Conservation (phyloP, 805 yeast genomes). For the Myxozyma nipponensis region DNA sequence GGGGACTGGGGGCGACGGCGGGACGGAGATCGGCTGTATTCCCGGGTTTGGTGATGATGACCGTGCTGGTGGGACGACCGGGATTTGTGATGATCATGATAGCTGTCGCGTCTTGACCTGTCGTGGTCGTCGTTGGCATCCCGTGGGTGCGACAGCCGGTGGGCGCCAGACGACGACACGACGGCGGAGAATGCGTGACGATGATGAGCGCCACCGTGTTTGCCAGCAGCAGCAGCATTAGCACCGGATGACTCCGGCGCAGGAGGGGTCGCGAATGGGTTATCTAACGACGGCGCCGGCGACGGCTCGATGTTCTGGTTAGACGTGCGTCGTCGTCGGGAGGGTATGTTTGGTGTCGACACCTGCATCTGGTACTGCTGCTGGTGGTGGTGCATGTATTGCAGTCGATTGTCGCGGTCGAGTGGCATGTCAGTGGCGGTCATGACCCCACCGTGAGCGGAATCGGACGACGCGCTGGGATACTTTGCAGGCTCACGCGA, state of each 20-base stretch:
- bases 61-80: not conserved
- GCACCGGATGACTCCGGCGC: no score
- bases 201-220: slow-evolving; percentile 1
- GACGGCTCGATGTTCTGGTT: not conserved
- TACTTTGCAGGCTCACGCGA: no score
- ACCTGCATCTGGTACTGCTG: no score
- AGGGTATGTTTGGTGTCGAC: not conserved
- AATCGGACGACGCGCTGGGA: no score
- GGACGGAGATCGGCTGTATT: not conserved
- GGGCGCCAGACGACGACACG: no score
- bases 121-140: no score
- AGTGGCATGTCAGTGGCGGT: slow-evolving; percentile 5
- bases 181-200: slow-evolving; percentile 2
- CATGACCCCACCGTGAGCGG: no score
- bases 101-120: no score
- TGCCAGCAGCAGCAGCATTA: not conserved
- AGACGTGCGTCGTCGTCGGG: not conserved
- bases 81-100: slow-evolving; percentile 1
- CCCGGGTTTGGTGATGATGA: not conserved
- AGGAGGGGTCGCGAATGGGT: slow-evolving; percentile 14
- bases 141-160: no score
- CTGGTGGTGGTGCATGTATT: not conserved
- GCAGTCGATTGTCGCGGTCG: slow-evolving; percentile 6
- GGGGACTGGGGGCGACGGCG: no score
- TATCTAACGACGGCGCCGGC: no score